phyloP scores from a whole-genome alignment of 345 rosid genomes.

The Hibiscus trionum region DNA sequence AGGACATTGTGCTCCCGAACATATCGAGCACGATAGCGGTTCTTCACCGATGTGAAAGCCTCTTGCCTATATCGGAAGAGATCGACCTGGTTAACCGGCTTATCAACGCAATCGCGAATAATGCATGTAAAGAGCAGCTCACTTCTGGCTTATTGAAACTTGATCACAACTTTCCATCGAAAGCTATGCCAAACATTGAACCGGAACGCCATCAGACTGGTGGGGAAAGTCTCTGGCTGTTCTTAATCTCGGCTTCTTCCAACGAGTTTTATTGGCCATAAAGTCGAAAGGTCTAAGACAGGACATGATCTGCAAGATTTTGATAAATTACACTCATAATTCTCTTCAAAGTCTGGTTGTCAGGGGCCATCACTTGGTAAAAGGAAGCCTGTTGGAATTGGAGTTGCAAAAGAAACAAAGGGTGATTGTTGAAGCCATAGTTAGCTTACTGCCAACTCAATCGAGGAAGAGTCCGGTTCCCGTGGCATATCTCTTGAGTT shows the following conservation, averaged over 20 bases:
- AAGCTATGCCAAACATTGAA: constrained; percentile 33
- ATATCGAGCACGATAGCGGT: constrained; percentile 63
- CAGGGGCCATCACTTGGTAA: constrained; percentile 47
- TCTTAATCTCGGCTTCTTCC: constrained; percentile 74
- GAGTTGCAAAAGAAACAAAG: constrained; percentile 78
- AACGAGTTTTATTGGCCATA: constrained; percentile 66
- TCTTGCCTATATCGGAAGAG: constrained; percentile 71
- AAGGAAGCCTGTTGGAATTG: constrained; percentile 48
- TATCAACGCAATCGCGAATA: constrained; percentile 62
- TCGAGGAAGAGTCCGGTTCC: constrained; percentile 85
- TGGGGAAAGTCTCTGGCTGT: constrained; percentile 83
- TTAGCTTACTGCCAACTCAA: constrained; percentile 74
- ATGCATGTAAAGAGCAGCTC: constrained; percentile 93
- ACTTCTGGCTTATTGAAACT: constrained; percentile 85
- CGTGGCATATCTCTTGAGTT: constrained; percentile 81
- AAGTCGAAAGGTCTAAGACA: constrained; percentile 89
- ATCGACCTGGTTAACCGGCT: constrained; percentile 58
- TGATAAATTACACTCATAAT: constrained; percentile 73
- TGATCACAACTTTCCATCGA: constrained; percentile 56
- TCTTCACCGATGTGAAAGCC: constrained; percentile 66
- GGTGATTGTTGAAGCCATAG: constrained; percentile 65
- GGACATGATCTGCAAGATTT: constrained; percentile 86
- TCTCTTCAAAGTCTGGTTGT: constrained; percentile 68
- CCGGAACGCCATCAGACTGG: constrained; percentile 85
- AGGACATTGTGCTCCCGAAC: constrained; percentile 58